Conservation (phyloP, 345 rosid genomes). For the Bruguiera sexangula region DNA sequence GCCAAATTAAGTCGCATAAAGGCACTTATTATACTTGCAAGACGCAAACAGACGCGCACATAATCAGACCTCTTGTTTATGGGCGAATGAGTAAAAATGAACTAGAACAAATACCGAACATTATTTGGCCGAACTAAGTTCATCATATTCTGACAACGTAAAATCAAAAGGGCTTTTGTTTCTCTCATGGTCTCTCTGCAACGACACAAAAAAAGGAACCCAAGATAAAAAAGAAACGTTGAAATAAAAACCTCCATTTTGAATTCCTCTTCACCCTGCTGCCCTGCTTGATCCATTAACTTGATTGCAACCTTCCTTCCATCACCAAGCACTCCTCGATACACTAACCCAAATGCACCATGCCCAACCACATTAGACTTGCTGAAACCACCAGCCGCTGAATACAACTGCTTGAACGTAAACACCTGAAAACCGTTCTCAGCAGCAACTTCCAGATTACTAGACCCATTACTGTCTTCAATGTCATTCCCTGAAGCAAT, state of each 20-base stretch:
- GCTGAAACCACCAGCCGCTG: conserved; percentile 84
- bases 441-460: conserved; percentile 30
- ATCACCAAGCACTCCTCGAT: conserved; percentile 28
- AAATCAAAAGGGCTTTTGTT: not conserved
- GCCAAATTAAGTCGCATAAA: too few species aligned
- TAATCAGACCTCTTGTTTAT: not conserved
- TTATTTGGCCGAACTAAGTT: not conserved
- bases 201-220: not conserved
- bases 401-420: conserved; percentile 77
- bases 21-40: not conserved
- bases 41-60: not conserved
- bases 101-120: not conserved
- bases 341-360: conserved; percentile 31
- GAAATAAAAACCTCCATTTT: conserved; percentile 63
- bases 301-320: conserved; percentile 33
- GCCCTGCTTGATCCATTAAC: conserved; percentile 58
- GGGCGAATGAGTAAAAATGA: not conserved
- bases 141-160: not conserved
- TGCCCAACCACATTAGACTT: conserved; percentile 69
- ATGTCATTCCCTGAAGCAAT: conserved; percentile 41
- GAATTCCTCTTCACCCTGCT: conserved; percentile 93
- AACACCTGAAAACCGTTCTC: conserved; percentile 66
- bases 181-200: too few species aligned
- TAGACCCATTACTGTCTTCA: conserved; percentile 46
- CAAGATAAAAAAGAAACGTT: not conserved